Evolutionary conservation across 176 grass and related monocot species (phyloP), one percentile per base, ranked within the genome.

Genomic region (Miscanthus lutarioriparius): DNA sequence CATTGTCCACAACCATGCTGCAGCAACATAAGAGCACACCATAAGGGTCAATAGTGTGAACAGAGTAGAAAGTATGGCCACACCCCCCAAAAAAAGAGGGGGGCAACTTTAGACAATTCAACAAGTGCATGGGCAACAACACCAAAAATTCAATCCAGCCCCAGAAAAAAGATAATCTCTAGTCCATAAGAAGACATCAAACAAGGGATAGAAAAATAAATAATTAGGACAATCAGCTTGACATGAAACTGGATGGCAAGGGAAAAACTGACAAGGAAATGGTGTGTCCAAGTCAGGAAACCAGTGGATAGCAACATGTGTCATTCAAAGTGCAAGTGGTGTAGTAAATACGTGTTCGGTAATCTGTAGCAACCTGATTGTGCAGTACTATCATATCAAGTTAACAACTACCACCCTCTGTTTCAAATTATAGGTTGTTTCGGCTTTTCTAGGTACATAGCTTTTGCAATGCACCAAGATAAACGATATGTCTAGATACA

Each of bases 1-100:
- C 83, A 67, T 82, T 90, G 77, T 95, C 91, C 76, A 91, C 88
- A 71, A 74, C 45, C 87, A 99, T 94, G 83, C 97, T 96, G 61
- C 69, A 92, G 65, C 41, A 89, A 77, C 14, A 82, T 74, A 49
- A 81, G 36, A 68, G 33, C 17, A 64, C 49, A 72, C 27, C 16
- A 41, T 67, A 77, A 81, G 22, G 71, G 70, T 14, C 32, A 63
- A 30, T 39, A 15, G 70, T 26, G 25, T 75, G 23, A 79, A 70
- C n/a, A 79, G 25, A 36, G 11, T 14, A 22, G 3, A 61, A 61
- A 61, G 56, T 25, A 11, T 25, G 56, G n/a, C n/a, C n/a, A n/a
- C n/a, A n/a, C 8, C n/a, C 56, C 8, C 39, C 7, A 6, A 12
- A 23, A 14, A 12, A 36, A 36, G n/a, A 28, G 0, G 10, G 47